Evolutionary conservation across 2,329 filamentous ascomycete species (phyloP).

Genomic region (Aspergillus ochraceoroseus): DNA sequence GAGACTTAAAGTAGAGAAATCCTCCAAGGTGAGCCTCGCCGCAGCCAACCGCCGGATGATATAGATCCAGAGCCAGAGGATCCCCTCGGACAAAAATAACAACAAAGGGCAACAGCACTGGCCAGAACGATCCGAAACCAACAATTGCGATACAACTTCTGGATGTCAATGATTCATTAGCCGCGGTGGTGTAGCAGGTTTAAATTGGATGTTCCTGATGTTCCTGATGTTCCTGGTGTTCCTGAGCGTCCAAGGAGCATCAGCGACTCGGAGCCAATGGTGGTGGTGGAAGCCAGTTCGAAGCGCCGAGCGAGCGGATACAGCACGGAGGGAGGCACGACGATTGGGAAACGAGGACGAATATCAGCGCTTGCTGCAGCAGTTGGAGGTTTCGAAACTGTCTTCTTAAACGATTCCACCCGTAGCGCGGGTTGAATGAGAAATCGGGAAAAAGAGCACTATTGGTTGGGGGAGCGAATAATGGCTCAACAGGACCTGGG

Average conservation of each 20-base stretch:
- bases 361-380: slow-evolving; percentile 21
- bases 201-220: slow-evolving; percentile 19
- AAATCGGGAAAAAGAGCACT: slow-evolving; percentile 7
- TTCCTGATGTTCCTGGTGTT: slow-evolving; percentile 12
- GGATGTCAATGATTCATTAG: slow-evolving; percentile 22
- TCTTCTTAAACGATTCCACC: slow-evolving; percentile 15
- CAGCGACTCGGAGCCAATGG: slow-evolving; percentile 19
- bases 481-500: slow-evolving; percentile 1
- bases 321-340: slow-evolving; percentile 7
- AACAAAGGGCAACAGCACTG: slow-evolving; percentile 15
- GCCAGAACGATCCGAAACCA: slow-evolving; percentile 15
- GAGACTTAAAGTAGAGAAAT: slow-evolving; percentile 3
- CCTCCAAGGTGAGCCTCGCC: slow-evolving; percentile 1
- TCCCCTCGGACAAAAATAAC: slow-evolving; percentile 14
- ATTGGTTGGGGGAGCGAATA: too few species aligned
- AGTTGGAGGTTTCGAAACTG: slow-evolving; percentile 13
- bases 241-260: slow-evolving; percentile 7
- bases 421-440: slow-evolving; percentile 13
- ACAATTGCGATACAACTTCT: slow-evolving; percentile 11
- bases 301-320: slow-evolving; percentile 25
- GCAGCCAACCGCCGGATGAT: slow-evolving; percentile 13
- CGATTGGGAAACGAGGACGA: slow-evolving; percentile 13
- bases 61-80: slow-evolving; percentile 12
- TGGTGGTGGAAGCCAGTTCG: slow-evolving; percentile 8
- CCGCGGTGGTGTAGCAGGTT: slow-evolving; percentile 18